Evolutionary conservation across 352 stramenopile species (phyloP).

Genomic region (Globisporangium polare): DNA sequence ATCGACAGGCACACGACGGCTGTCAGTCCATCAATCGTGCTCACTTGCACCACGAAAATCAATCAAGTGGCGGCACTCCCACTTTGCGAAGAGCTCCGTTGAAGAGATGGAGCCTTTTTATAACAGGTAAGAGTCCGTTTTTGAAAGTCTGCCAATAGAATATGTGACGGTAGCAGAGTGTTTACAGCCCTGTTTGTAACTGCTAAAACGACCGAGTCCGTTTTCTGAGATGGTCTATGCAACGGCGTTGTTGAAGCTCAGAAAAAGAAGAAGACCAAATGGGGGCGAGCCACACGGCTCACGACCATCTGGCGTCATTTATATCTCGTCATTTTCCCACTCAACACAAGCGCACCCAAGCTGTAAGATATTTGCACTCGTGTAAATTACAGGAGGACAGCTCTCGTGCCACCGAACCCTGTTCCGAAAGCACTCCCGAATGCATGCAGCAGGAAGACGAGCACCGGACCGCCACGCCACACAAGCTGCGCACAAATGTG

Average conservation of each 20-base stretch:
- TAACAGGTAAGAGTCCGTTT: neutral
- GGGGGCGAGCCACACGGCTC: neutral
- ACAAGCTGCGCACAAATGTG: no score
- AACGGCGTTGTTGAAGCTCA: slow-evolving; percentile 5
- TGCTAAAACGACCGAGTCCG: neutral
- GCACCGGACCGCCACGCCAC: no score
- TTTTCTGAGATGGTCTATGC: slow-evolving; percentile 6
- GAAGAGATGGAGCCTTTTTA: neutral
- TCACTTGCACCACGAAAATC: neutral
- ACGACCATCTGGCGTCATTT: neutral
- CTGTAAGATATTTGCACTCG: no score
- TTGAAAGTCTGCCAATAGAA: neutral
- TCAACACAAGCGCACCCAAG: no score
- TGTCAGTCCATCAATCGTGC: neutral
- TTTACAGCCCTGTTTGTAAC: neutral
- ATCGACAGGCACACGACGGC: neutral
- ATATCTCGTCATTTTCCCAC: no score
- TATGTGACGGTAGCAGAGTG: neutral
- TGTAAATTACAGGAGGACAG: neutral
- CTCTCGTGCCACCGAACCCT: no score
- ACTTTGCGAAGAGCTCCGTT: neutral
- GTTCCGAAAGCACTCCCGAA: no score
- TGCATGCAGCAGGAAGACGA: no score
- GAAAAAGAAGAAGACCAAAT: neutral
- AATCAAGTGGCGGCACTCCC: neutral